Percentiles rank a stretch among this genome's conserved stretches.
Conservation (phyloP, 164 flowering plant species). For the Annona cherimola region DNA sequence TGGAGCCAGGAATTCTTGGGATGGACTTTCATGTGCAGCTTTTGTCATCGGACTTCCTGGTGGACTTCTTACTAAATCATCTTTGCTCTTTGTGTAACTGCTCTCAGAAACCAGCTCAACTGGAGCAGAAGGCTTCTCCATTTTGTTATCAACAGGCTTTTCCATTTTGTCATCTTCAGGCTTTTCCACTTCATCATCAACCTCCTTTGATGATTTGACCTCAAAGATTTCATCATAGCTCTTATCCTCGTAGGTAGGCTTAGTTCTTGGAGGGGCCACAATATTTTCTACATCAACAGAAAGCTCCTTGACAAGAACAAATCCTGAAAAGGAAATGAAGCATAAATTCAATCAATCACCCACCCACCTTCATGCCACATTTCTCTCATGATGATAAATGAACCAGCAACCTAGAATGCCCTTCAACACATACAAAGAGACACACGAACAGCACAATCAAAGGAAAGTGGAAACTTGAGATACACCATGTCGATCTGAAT, state of each 20-base stretch:
- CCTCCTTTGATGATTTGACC: constrained; percentile 31
- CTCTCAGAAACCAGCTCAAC: constrained; percentile 34
- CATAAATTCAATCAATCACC: neutral
- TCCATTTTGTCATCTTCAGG: neutral
- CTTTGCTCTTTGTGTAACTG: constrained; percentile 38
- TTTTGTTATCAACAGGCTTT: constrained; percentile 27
- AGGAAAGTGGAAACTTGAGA: neutral
- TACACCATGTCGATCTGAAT: neutral
- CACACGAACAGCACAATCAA: neutral
- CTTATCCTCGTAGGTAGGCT: constrained; percentile 32
- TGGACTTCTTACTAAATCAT: constrained; percentile 49
- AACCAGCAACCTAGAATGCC: neutral
- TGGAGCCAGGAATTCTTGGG: constrained; percentile 36
- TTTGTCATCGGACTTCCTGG: constrained; percentile 49
- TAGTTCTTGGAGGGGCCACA: constrained; percentile 65
- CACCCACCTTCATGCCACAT: neutral
- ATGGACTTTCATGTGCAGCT: constrained; percentile 44
- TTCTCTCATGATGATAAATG: neutral
- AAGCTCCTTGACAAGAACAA: constrained; percentile 75
- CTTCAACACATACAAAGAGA: neutral
- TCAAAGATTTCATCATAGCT: constrained; percentile 24
- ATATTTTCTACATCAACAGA: constrained; percentile 83
- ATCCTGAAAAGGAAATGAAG: constrained; percentile 48
- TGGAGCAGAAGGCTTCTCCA: constrained; percentile 34
- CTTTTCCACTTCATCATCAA: constrained; percentile 41